These are phyloP conservation scores for Ceratocystis colombiana DNA, from an alignment of 2,329 filamentous ascomycete genomes.

Conservation along the genomic window DNA sequence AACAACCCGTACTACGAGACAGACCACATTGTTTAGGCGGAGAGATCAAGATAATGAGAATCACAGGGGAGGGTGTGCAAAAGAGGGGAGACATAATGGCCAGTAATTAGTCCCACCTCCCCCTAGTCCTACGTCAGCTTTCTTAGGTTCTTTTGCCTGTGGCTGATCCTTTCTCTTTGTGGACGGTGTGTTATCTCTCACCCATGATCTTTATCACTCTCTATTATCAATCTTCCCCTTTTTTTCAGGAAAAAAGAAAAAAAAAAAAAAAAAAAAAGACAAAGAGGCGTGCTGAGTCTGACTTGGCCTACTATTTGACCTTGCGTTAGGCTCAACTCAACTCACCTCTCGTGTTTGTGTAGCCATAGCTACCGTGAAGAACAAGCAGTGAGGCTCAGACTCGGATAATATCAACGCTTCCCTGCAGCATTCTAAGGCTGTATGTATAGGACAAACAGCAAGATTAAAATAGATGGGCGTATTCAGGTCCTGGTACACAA, in stretches of 20 bases:
- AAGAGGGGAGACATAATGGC: background rate
- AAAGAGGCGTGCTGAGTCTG: conserved; percentile 2
- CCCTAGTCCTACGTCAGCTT: background rate
- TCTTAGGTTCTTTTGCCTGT: background rate
- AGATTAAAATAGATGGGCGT: background rate
- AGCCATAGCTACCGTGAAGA: background rate
- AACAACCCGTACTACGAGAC: conserved; percentile 26
- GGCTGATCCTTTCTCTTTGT: background rate
- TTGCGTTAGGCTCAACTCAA: background rate
- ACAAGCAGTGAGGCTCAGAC: background rate
- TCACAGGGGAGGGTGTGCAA: background rate
- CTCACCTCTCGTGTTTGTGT: background rate
- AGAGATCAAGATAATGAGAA: background rate
- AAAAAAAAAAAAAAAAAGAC: too few species aligned
- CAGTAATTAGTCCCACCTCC: background rate
- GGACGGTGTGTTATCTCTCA: background rate
- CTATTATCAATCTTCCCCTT: background rate
- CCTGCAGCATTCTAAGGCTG: background rate
- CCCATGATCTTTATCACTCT: background rate
- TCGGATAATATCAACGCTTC: background rate
- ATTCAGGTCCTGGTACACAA: background rate
- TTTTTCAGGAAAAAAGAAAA: too few species aligned
- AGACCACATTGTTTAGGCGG: conserved; percentile 24
- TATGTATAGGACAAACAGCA: background rate
- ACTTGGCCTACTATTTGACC: conserved; percentile 3